These are phyloP conservation scores for Berberis vulgaris DNA, from an alignment of 164 flowering plant species.

Conservation along the genomic window DNA sequence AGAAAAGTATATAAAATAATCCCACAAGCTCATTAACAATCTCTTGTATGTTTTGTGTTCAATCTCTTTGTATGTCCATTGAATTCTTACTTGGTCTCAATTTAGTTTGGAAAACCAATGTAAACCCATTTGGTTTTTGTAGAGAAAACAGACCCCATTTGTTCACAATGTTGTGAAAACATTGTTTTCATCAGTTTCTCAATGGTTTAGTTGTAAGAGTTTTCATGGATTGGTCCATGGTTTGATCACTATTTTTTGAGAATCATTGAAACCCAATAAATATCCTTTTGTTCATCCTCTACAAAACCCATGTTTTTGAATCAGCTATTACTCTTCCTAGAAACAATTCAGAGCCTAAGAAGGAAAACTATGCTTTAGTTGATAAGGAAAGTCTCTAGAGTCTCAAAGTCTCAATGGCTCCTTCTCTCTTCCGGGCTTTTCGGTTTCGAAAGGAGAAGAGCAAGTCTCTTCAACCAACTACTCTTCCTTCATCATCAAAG, in stretches of 20 bases:
- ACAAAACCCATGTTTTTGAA: conserved; percentile 49
- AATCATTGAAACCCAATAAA: conserved; percentile 29
- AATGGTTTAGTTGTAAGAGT: background rate
- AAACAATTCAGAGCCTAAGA: conserved; percentile 52
- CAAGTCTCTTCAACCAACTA: conserved; percentile 10
- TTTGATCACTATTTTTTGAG: background rate
- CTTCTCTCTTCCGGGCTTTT: conserved; percentile 45
- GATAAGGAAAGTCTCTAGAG: conserved; percentile 6
- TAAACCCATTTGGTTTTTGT: background rate
- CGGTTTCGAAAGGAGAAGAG: conserved; percentile 40
- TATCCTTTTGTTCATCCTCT: conserved; percentile 7
- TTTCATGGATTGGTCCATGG: background rate
- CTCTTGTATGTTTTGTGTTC: background rate
- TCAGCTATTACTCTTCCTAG: conserved; percentile 59
- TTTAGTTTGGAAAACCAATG: background rate
- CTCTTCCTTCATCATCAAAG: conserved; percentile 27
- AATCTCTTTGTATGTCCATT: background rate
- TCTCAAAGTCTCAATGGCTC: conserved; percentile 25
- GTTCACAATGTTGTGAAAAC: background rate
- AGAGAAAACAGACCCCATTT: background rate
- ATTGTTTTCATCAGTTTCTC: background rate
- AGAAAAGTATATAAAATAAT: background rate
- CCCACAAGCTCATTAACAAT: conserved; percentile 1
- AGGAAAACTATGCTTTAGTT: conserved; percentile 29
- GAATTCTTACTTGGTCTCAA: background rate